phyloP scores from a whole-genome alignment of 345 rosid species.

The Laguncularia racemosa region DNA sequence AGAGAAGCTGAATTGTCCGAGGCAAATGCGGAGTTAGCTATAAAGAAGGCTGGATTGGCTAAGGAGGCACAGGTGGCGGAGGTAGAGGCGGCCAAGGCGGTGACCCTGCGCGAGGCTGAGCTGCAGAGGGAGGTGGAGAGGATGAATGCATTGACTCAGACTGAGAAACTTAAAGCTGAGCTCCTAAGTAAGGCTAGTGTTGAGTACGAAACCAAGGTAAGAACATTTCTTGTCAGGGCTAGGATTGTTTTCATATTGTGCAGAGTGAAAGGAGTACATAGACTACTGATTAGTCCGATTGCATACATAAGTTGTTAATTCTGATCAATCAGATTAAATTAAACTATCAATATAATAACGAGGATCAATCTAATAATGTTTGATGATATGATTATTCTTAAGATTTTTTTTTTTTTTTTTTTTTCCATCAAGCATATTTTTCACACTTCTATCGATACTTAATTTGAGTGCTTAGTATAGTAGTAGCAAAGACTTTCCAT shows the following conservation, averaged over 20 bases:
- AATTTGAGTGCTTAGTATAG: too few species aligned
- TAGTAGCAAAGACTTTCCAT: too few species aligned
- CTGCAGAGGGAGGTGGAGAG: constrained; percentile 64
- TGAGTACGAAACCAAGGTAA: constrained; percentile 72
- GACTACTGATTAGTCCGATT: too few species aligned
- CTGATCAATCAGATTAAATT: too few species aligned
- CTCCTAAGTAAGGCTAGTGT: constrained; percentile 66
- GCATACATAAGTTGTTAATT: too few species aligned
- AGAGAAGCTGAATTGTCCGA: constrained; percentile 68
- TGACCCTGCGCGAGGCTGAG: constrained; percentile 63
- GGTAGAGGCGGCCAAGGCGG: constrained; percentile 69
- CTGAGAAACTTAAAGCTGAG: constrained; percentile 81
- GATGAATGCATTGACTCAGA: constrained; percentile 59
- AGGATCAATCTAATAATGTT: too few species aligned
- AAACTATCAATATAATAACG: too few species aligned
- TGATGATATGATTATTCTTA: background rate
- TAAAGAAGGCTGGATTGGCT: constrained; percentile 71
- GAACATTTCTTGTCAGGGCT: background rate
- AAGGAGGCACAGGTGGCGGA: constrained; percentile 59
- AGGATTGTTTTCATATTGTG: too few species aligned
- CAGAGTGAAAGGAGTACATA: too few species aligned
- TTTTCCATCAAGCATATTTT: too few species aligned
- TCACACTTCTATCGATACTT: too few species aligned
- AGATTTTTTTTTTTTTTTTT: background rate
- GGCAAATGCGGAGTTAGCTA: constrained; percentile 60